Conservation (phyloP, 2,329 filamentous ascomycete species). For the Fusarium miscanthi region DNA sequence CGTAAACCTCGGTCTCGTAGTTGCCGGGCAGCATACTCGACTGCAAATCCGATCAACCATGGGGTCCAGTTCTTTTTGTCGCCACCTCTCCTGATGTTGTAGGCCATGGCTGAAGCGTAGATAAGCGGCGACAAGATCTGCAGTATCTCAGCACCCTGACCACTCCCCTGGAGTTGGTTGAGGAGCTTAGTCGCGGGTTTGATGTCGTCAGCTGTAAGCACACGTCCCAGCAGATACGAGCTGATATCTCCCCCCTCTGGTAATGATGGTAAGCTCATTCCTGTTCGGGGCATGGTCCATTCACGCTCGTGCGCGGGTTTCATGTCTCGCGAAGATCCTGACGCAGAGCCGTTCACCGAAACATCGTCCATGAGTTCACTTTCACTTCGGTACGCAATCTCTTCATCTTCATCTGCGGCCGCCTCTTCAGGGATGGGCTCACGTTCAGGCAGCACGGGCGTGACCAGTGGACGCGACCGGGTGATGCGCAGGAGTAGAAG, state of each 20-base stretch:
- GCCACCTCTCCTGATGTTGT: slow-evolving; percentile 57
- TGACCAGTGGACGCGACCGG: slow-evolving; percentile 82
- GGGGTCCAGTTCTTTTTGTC: slow-evolving; percentile 88
- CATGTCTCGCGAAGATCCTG: slow-evolving; percentile 33
- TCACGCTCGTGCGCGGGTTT: slow-evolving; percentile 62
- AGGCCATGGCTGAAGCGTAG: slow-evolving; percentile 85
- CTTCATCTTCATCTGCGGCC: slow-evolving; percentile 60
- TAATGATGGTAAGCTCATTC: slow-evolving; percentile 83
- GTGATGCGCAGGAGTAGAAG: slow-evolving; percentile 85
- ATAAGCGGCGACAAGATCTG: slow-evolving; percentile 90
- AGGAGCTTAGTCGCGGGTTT: slow-evolving; percentile 89
- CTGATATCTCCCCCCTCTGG: slow-evolving; percentile 86
- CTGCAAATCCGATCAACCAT: slow-evolving; percentile 85
- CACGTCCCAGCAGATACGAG: slow-evolving; percentile 86
- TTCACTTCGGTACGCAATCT: slow-evolving; percentile 51
- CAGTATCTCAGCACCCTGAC: slow-evolving; percentile 85
- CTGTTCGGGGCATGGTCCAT: slow-evolving; percentile 96
- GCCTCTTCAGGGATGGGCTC: slow-evolving; percentile 76
- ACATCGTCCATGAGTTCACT: slow-evolving; percentile 58
- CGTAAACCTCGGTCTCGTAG: slow-evolving; percentile 78
- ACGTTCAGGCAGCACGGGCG: slow-evolving; percentile 85
- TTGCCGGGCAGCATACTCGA: slow-evolving; percentile 92
- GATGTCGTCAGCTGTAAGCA: slow-evolving; percentile 95
- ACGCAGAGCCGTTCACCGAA: slow-evolving; percentile 47
- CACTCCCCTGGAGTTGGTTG: slow-evolving; percentile 79